A percentile compares a stretch with the other conserved stretches of the same genome.
These are phyloP conservation scores for Hirsutella minnesotensis DNA, from an alignment of 2,329 filamentous ascomycete genomes.

Conservation along the genomic window DNA sequence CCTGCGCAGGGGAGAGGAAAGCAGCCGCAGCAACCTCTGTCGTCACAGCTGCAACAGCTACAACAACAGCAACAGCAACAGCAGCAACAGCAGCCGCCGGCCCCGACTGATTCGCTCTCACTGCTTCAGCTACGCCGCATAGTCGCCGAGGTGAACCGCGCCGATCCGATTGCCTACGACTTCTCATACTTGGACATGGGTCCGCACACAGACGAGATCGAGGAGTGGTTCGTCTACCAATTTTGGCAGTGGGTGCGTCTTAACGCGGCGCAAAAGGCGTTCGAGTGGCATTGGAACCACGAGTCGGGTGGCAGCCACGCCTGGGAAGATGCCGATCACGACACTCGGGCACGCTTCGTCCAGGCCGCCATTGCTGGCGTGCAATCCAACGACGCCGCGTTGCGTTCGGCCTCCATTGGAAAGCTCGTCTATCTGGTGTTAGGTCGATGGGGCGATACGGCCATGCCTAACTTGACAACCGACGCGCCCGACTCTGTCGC, in stretches of 20 bases:
- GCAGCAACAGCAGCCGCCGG: constrained; percentile 15
- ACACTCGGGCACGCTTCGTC: constrained; percentile 46
- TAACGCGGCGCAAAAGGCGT: constrained; percentile 61
- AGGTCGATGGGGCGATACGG: constrained; percentile 60
- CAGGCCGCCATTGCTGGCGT: constrained; percentile 33
- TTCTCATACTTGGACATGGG: constrained; percentile 69
- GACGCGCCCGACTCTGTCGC: constrained; percentile 36
- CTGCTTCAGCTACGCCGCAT: constrained; percentile 61
- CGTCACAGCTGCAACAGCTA: constrained; percentile 3
- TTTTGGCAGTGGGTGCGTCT: constrained; percentile 75
- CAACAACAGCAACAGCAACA: constrained; percentile 1
- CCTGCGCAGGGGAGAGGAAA: constrained; percentile 2
- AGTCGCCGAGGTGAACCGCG: constrained; percentile 59
- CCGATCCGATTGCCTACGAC: constrained; percentile 67
- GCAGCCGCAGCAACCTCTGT: constrained; percentile 2
- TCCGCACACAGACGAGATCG: constrained; percentile 73
- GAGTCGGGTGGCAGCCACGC: constrained; percentile 25
- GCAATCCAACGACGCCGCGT: constrained; percentile 32
- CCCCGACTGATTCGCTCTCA: constrained; percentile 57
- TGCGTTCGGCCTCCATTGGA: constrained; percentile 41
- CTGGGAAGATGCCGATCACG: constrained; percentile 56
- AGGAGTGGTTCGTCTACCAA: constrained; percentile 95
- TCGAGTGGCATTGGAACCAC: constrained; percentile 62
- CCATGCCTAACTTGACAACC: constrained; percentile 33
- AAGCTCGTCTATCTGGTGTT: constrained; percentile 50